Conservation (phyloP, 352 stramenopile species). For the Pythium phragmitis region DNA sequence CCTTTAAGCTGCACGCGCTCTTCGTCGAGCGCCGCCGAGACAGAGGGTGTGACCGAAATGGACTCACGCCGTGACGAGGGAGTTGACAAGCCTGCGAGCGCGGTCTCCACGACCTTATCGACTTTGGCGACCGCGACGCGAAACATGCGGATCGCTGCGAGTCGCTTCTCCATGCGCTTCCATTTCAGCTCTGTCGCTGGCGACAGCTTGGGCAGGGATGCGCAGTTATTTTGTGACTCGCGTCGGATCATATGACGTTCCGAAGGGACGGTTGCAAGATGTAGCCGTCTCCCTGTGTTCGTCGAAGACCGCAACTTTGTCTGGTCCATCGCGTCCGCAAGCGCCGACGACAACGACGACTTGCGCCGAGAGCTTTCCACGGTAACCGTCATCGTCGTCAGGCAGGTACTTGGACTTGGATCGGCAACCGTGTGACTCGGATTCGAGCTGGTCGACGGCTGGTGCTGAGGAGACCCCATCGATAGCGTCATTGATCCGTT, state of each 20-base stretch:
- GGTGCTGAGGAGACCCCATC: constrained; percentile 3
- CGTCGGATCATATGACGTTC: constrained; percentile 15
- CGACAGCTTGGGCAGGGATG: constrained; percentile 13
- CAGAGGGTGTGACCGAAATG: not conserved
- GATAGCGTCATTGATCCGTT: not conserved
- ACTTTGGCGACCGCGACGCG: constrained; percentile 7
- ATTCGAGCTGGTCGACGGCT: constrained; percentile 11
- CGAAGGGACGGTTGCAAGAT: constrained; percentile 3
- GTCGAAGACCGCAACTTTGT: constrained; percentile 2
- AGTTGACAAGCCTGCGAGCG: no score
- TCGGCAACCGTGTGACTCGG: not conserved
- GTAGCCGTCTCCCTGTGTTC: not conserved
- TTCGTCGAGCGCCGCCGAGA: constrained; percentile 3
- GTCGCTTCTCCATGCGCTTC: constrained; percentile 25
- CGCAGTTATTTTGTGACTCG: not conserved
- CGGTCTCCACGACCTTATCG: constrained; percentile 6
- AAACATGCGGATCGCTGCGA: constrained; percentile 28
- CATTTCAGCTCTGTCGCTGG: constrained; percentile 19
- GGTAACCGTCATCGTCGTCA: not conserved
- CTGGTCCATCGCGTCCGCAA: constrained; percentile 17
- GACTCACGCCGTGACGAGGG: constrained; percentile 7
- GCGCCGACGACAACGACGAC: constrained; percentile 20
- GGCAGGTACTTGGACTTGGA: not conserved
- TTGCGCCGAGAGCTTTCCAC: constrained; percentile 14
- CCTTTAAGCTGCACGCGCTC: not conserved